Evolutionary conservation across 2,329 filamentous ascomycete species (phyloP).

Genomic region (Trichoderma sp.): DNA sequence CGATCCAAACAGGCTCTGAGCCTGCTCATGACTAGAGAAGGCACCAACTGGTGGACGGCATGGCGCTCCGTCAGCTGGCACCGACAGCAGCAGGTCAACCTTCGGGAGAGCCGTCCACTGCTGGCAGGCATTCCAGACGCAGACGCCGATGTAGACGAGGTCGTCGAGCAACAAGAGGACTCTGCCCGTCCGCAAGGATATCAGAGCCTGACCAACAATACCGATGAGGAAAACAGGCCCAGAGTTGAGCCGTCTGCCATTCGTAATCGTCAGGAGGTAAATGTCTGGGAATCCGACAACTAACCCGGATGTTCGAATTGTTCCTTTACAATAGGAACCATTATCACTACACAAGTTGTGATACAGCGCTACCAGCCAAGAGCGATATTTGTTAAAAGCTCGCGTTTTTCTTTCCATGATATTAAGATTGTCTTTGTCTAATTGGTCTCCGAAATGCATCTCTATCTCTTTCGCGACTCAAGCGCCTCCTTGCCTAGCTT

Average conservation of each 20-base stretch:
- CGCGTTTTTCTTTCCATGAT: background rate
- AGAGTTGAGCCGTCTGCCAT: slow-evolving; percentile 34
- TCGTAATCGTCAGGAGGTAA: slow-evolving; percentile 29
- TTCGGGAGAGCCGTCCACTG: slow-evolving; percentile 32
- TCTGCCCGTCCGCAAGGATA: slow-evolving; percentile 27
- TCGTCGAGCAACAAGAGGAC: slow-evolving; percentile 23
- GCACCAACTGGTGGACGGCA: slow-evolving; percentile 36
- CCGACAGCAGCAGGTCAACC: slow-evolving; percentile 8
- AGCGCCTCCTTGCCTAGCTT: slow-evolving; percentile 63
- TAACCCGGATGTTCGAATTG: background rate
- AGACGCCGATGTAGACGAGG: slow-evolving; percentile 34
- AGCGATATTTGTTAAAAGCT: background rate
- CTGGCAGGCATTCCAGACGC: slow-evolving; percentile 33
- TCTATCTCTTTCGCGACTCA: slow-evolving; percentile 33
- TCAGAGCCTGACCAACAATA: slow-evolving; percentile 27
- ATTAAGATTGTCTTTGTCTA: slow-evolving; percentile 7
- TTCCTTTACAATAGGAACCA: background rate
- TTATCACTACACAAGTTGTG: background rate
- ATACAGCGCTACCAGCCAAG: too few relatives aligned
- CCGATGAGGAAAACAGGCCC: slow-evolving; percentile 26
- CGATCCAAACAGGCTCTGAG: slow-evolving; percentile 34
- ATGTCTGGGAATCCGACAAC: slow-evolving; percentile 32
- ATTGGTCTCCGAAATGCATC: background rate
- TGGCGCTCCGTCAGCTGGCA: slow-evolving; percentile 30
- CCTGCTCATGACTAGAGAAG: slow-evolving; percentile 36